Evolutionary conservation across 208 protist genomes (phyloP), one percentile per base, ranked within the genome.

Genomic region (Endotrypanum monterogeii): DNA sequence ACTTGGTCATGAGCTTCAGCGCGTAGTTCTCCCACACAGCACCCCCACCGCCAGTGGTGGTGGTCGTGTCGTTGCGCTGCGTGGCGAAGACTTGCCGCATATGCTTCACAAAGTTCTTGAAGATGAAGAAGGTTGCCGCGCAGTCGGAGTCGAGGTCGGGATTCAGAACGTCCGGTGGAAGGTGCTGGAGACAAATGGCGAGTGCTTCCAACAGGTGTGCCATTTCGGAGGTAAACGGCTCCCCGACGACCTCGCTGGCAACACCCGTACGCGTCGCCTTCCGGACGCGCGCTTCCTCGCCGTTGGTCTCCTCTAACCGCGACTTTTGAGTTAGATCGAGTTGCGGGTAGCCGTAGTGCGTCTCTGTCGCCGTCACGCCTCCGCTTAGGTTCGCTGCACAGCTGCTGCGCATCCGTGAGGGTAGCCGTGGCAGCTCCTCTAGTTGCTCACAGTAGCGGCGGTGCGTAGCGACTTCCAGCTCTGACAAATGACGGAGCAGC

Each of bases 121-220:
- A 94, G 56, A 94, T 89, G 73, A 97, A 97, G 71, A 92, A 95
- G 20, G 93, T 95, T 18, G 87, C 88, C 14, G 93, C 89, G 75
- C 90, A 95, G 65, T 97, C 89, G 18, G 71, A 50, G 69, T 95
- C 89, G 30, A 91, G 75, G 76, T 97, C 93, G 44, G 93, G 84
- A 67, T 91, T 87, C 23, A 97, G 77, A 51, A 94, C 90, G 50
- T 88, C 78, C 12, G 89, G 81, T 12, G 89, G 88, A 23, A 96
- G 75, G 66, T 96, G 83, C 72, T 90, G 83, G 25, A 96, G 85
- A 51, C 90, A 95, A 28, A 83, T 78, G 5, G 85, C 80, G 61
- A 94, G 86, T 25, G 87, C 83, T 58, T 88, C 85, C 1, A 96
- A 79, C 41, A 94, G 74, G 71, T 96, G 88, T 1, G 86, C 78